These are phyloP conservation scores for Paxillus rubicundulus DNA, from an alignment of 768 basidiomycete genomes.

Conservation along the genomic window DNA sequence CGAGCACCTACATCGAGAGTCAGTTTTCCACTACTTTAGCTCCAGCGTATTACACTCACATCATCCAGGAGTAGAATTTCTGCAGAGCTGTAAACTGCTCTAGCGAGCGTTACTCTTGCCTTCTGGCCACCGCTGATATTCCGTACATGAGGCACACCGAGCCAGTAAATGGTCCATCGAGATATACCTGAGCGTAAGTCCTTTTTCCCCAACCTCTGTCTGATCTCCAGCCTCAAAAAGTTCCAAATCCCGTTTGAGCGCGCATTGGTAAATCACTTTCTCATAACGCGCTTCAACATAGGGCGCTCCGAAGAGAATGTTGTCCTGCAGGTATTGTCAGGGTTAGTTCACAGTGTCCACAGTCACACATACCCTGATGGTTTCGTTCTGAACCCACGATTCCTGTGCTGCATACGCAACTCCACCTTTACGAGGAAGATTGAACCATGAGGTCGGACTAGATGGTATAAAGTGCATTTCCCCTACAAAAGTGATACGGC, in stretches of 20 bases:
- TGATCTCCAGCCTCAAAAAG: slow-evolving; percentile 58
- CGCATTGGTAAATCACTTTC: slow-evolving; percentile 40
- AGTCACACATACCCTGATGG: slow-evolving; percentile 47
- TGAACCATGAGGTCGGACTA: slow-evolving; percentile 58
- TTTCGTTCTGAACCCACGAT: slow-evolving; percentile 83
- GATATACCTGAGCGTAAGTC: slow-evolving; percentile 47
- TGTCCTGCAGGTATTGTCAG: slow-evolving; percentile 32
- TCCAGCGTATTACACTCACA: slow-evolving; percentile 31
- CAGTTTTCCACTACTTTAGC: background rate
- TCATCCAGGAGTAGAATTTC: slow-evolving; percentile 70
- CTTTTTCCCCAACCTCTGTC: slow-evolving; percentile 74
- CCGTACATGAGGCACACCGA: background rate
- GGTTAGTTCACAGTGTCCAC: background rate
- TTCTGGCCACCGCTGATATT: slow-evolving; percentile 14
- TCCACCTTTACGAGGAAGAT: slow-evolving; percentile 64
- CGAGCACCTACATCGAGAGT: slow-evolving; percentile 34
- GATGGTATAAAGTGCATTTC: slow-evolving; percentile 65
- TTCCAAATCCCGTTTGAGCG: slow-evolving; percentile 42
- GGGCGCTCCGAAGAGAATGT: slow-evolving; percentile 42
- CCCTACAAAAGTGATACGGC: background rate
- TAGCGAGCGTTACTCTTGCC: slow-evolving; percentile 53
- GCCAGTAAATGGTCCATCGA: background rate
- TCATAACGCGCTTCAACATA: slow-evolving; percentile 44
- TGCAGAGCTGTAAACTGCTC: slow-evolving; percentile 60
- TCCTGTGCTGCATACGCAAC: slow-evolving; percentile 83